Evolutionary conservation across 768 basidiomycete genomes (phyloP).

Genomic region (Paxillus ammoniavirescens): DNA sequence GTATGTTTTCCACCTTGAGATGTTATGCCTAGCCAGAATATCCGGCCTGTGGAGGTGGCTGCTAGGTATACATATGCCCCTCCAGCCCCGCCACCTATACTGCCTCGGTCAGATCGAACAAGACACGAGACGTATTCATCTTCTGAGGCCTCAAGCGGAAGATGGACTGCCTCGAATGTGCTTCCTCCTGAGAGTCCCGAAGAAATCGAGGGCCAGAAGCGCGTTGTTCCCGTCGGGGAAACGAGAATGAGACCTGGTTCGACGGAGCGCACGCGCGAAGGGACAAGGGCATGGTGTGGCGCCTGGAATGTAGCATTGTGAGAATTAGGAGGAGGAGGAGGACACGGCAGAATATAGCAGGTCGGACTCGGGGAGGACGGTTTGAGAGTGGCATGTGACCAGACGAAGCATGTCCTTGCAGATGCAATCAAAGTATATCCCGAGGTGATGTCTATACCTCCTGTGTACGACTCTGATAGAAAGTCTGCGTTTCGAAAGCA

Average conservation of each 20-base stretch:
- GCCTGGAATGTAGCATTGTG: conserved; percentile 52
- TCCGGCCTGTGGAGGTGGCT: conserved; percentile 63
- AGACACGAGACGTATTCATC: conserved; percentile 67
- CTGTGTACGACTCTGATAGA: conserved; percentile 62
- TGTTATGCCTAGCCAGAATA: conserved; percentile 63
- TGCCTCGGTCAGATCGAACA: conserved; percentile 61
- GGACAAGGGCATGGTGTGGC: conserved; percentile 55
- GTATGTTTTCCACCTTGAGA: conserved; percentile 70
- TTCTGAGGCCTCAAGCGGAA: conserved; percentile 40
- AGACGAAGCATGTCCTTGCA: conserved; percentile 73
- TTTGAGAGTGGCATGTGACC: conserved; percentile 75
- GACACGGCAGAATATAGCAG: conserved; percentile 81
- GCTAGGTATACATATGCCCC: conserved; percentile 44
- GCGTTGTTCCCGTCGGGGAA: conserved; percentile 65
- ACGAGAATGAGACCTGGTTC: conserved; percentile 88
- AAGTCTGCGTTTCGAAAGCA: conserved; percentile 52
- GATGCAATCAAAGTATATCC: conserved; percentile 77
- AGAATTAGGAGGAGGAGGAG: conserved; percentile 40
- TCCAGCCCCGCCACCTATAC: conserved; percentile 5
- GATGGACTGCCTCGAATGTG: conserved; percentile 48
- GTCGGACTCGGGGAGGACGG: conserved; percentile 58
- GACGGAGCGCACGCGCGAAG: conserved; percentile 45
- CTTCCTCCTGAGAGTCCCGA: conserved; percentile 82
- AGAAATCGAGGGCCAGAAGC: conserved; percentile 88
- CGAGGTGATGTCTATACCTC: conserved; percentile 67